A percentile compares a stretch with the other conserved stretches of the same genome.
These are phyloP conservation scores for Fusarium domesticum DNA, from an alignment of 2,329 filamentous ascomycete species.

Conservation along the genomic window DNA sequence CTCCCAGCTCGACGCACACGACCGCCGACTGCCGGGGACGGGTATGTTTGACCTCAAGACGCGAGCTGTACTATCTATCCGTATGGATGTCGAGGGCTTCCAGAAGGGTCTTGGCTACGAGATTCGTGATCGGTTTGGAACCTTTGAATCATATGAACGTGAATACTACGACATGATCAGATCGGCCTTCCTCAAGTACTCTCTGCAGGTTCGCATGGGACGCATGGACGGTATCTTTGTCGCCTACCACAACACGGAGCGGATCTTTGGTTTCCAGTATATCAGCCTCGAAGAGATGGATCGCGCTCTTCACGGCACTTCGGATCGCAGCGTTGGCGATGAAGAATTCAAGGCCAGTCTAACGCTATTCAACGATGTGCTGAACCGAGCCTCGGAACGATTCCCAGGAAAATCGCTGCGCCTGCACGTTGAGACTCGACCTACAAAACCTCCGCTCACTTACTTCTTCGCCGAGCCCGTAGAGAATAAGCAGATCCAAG, in stretches of 20 bases:
- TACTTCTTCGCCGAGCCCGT: constrained; percentile 91
- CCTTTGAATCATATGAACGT: constrained; percentile 88
- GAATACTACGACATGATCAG: constrained; percentile 98
- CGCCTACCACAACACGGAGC: constrained; percentile 89
- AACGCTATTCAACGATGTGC: constrained; percentile 70
- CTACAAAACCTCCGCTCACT: constrained; percentile 62
- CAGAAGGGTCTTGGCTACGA: constrained; percentile 82
- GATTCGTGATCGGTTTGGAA: constrained; percentile 70
- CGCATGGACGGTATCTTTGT: constrained; percentile 99
- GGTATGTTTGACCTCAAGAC: constrained; percentile 98
- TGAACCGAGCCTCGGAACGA: constrained; percentile 70
- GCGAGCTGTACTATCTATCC: constrained; percentile 83
- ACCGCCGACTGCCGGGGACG: constrained; percentile 79
- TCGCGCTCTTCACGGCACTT: constrained; percentile 76
- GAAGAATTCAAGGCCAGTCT: constrained; percentile 83
- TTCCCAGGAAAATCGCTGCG: constrained; percentile 77
- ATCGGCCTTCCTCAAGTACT: constrained; percentile 93
- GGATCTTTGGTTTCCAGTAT: constrained; percentile 98
- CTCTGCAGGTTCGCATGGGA: constrained; percentile 92
- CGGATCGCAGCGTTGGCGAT: constrained; percentile 66
- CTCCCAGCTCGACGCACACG: constrained; percentile 89
- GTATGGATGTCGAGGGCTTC: constrained; percentile 75
- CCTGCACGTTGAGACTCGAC: constrained; percentile 76
- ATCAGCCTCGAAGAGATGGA: constrained; percentile 86
- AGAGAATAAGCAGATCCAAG: constrained; percentile 64